Evolutionary conservation across 805 yeast species (phyloP), one percentile per base, ranked within the genome.

Genomic region (Zygoascus flipseniorum): DNA sequence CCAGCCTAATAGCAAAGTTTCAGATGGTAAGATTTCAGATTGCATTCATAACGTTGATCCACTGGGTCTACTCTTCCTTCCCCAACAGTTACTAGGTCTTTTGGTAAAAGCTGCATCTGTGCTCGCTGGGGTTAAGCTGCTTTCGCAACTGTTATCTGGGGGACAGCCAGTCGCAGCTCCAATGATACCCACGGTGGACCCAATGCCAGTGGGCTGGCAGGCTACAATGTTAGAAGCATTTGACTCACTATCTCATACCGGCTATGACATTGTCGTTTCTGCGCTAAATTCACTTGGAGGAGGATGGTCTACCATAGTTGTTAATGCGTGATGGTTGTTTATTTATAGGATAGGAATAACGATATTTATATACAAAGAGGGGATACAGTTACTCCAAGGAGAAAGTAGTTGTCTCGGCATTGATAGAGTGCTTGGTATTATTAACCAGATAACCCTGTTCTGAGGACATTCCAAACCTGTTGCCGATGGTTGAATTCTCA

Each of bases 391-490:
- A 35, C 13, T 35, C 39, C 13, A 35, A n/a, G 19, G 26, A 10
- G 31, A 47, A 35, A 8, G 31, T 14, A 1, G 52, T 23, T n/a
- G 45, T 48, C 46, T 68, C 70, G 19, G 65, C 64, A 0, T 55
- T 61, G 31, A 66, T 60, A 1, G 61, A 37, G 47, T 65, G 68
- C 57, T 65, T 66, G 39, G 52, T 43, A 39, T 61, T 67, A 35
- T 61, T 58, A 8, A 64, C 53, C 43, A 67, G 45, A 47, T 64
- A 65, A 1, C 71, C 71, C 1, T 44, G 56, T 51, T 68, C 72
- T 11, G 66, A 58, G 1, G 69, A 68, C 37, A 60, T 52, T 6
- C 69, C 70, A 50, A 67, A 65, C 41, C 63, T 59, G 10, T 62
- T 60, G 23, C 57, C 48, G 14, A 61, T 53, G 47, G 56, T 56